Base-by-base conservation (phyloP, 805 yeast species). In the Saturnispora hagleri region DNA sequence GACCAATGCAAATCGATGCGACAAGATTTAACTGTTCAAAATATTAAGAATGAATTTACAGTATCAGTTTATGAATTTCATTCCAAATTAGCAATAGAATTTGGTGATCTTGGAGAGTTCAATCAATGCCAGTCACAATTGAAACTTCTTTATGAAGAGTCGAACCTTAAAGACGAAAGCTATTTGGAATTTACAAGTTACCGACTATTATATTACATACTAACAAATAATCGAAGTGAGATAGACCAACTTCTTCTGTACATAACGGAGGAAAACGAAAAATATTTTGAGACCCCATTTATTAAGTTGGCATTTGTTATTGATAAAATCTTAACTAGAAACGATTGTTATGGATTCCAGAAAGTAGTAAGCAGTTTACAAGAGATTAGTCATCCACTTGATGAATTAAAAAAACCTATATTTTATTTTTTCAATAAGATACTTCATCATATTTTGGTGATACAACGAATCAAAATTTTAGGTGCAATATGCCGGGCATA, bases 11-110 rank as follows among this genome's bases (percentile, higher is more conserved):
- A 90, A 67, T 86, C 97, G 0, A 76, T 93, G 54, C 74, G 99
- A 59, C 99, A 91, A 67, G 99, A 91, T 68, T 69, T 91, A 57
- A 86, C 95, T 3, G 97, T 91, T 9, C 99, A 91, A 68, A 86
- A 86, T 62, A 82, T 91, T 43, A 83, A 83, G 60, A 81, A 81
- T 60, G 81, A 77, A 43, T 86, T 93, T 62, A 79, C 97, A 0
- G 78, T 89, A 5, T 62, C 69, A 51, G 96, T 89, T 0, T 91
- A 93, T 66, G 93, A 89, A 66, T 76, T 82, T 3, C 95, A 91
- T 66, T 93, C 93, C 4, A 78, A 89, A 47, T 71, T 90, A n/a
- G 95, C 97, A 0, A 75, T 91, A 38, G 85, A 82, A 58, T 82
- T 85, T 62, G 75, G 78, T 41, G 99, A 91, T 66, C 69, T 91